Evolutionary conservation across 495 filamentous ascomycete species (phyloP), one percentile per base, ranked within the genome.

Genomic region (Haplographium delicatum): DNA sequence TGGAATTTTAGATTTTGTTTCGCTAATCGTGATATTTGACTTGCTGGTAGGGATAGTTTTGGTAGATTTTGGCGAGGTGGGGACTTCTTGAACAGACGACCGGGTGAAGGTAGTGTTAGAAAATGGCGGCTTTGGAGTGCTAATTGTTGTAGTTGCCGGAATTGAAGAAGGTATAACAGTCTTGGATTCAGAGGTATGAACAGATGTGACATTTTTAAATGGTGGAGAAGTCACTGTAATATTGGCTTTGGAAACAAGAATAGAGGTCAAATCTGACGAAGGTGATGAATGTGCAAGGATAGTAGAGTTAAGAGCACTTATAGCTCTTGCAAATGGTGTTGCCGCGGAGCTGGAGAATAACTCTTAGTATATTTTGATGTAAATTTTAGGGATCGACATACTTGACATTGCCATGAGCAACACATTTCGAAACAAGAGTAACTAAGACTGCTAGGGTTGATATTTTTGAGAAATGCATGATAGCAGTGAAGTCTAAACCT

Each of bases 391-490:
- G 71, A 23, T 81, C 69, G 58, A 81, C 70, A 54, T 80, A 74
- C 27, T 67, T 66, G 25, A 84, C 80, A 47, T 74, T 77, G 24
- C 82, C 82, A 65, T 86, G 82, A 50, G 75, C 80, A 44, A 72
- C 71, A 39, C 82, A 79, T 43, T 41, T 33, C 19, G 48, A 51
- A 9, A 28, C 47, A 28, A 59, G 26, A 34, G 75, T 57, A 33
- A 76, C 64, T 43, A 73, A 69, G 54, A 72, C 70, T 42, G 72
- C 71, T 53, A 83, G 65, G 53, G 72, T 59, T 33, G 74, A 62
- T 58, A 66, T 44, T 38, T 69, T 60, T 15, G 60, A 58, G 30
- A 61, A 60, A 44, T 51, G 38, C 47, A 61, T 65, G 48, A 44
- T 47, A 40, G 44, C 40, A 44, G 31, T n/a, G 35, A 43, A 41